Evolutionary conservation across 2,329 filamentous ascomycete genomes (phyloP), one percentile per base, ranked within the genome.

Genomic region (Penicillium sp.): DNA sequence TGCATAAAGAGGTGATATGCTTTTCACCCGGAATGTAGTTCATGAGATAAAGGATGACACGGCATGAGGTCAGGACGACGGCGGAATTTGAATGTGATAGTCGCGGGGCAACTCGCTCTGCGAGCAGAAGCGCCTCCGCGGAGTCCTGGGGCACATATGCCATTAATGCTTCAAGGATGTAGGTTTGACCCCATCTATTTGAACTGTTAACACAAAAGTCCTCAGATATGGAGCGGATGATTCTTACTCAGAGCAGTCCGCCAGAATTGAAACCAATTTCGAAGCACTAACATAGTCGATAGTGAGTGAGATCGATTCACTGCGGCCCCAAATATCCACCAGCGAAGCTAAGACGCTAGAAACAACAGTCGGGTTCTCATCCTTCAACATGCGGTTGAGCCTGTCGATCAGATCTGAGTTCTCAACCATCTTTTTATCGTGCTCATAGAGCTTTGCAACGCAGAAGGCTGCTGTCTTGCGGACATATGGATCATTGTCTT

Each of bases 271-370:
- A 37, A 97, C 92, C 81, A 99, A 94, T 78, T 99, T 99, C 51
- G 93, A 97, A 27, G 94, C 94, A 77, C 96, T 99, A 62, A 87
- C 86, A 73, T 99, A 97, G 77, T 99, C 94, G 68, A 99, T 97
- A 4, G 94, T 97, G 62, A 99, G 86, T 74, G 96, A 97, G 76
- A 99, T 99, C 58, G 90, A 91, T 75, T 97, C 93, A 73, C 93
- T 97, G 58, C 93, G 85, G 74, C 97, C 94, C 94, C 94, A 99
- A 50, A 99, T 97, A 75, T 99, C 94, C 86, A 96, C 94, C 69
- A 99, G 75, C 37, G 90, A 84, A 27, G 94, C 93, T 62, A 99
- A 78, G 7, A 95, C 93, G 72, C 93, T 97, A 12, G 94, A 93
- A 23, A 99, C 93, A 3, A 99, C 94, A 0, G 94, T 99, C 0